These are phyloP conservation scores for Cicer pinnatifidum DNA, from an alignment of 306 rosid species.

Conservation along the genomic window DNA sequence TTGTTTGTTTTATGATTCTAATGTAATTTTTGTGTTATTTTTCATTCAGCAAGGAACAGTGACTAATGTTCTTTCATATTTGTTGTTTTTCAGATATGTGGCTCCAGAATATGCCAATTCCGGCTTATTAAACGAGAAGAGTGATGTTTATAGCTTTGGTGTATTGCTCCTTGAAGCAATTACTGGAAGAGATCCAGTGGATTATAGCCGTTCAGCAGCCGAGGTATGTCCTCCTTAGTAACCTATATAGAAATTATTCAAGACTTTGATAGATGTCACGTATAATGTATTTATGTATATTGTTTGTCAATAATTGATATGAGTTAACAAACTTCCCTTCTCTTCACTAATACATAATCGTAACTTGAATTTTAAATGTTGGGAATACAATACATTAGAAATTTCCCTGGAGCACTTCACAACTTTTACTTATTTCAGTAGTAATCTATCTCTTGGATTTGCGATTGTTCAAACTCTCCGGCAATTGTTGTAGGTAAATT, in stretches of 20 bases:
- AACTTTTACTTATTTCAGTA: not conserved
- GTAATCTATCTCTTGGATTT: not conserved
- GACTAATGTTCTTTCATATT: slow-evolving; percentile 8
- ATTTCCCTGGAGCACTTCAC: slow-evolving; percentile 23
- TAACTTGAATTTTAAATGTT: slow-evolving; percentile 21
- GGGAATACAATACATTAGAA: slow-evolving; percentile 23
- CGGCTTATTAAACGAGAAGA: slow-evolving; percentile 88
- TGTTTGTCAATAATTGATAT: slow-evolving; percentile 12
- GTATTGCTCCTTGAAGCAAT: slow-evolving; percentile 81
- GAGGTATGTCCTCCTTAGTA: slow-evolving; percentile 60
- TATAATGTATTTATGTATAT: not conserved
- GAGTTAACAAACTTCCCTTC: slow-evolving; percentile 9
- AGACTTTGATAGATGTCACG: slow-evolving; percentile 5
- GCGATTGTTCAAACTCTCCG: slow-evolving; percentile 17
- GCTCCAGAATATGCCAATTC: slow-evolving; percentile 98
- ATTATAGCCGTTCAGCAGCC: slow-evolving; percentile 71
- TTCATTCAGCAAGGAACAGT: not conserved
- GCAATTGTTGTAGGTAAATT: slow-evolving; percentile 72
- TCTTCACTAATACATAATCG: slow-evolving; percentile 12
- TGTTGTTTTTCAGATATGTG: slow-evolving; percentile 66
- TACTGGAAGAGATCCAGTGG: slow-evolving; percentile 95
- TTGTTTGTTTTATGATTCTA: slow-evolving; percentile 38
- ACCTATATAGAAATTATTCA: slow-evolving; percentile 22
- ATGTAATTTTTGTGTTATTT: slow-evolving; percentile 14
- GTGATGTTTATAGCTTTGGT: slow-evolving; percentile 88